Evolutionary conservation across 2,329 filamentous ascomycete genomes (phyloP).

Genomic region (Chaetomiaceae sp.): DNA sequence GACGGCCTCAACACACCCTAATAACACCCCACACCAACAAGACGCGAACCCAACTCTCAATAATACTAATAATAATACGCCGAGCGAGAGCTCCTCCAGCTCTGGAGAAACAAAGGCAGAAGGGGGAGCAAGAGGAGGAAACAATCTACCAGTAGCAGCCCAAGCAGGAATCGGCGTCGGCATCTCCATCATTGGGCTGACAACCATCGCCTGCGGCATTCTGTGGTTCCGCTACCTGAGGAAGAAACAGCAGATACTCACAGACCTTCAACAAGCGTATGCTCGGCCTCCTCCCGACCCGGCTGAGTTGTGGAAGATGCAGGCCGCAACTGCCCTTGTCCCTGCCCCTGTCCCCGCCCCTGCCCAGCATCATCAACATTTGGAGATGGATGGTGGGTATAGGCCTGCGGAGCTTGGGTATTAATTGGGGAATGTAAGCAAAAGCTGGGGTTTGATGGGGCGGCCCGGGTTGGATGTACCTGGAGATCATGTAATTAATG

Average conservation of each 20-base stretch:
- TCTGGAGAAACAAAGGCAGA: background rate
- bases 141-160: background rate
- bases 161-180: conserved; percentile 8
- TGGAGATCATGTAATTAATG: no score
- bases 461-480: no score
- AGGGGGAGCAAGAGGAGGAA: no score
- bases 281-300: background rate
- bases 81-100: background rate
- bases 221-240: conserved; percentile 1
- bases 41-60: no score
- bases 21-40: background rate
- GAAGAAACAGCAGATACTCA: background rate
- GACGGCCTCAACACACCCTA: background rate
- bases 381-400: background rate
- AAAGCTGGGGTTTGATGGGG: no score
- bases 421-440: no score
- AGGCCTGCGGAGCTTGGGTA: no score
- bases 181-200: background rate
- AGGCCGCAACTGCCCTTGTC: background rate
- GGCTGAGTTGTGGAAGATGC: background rate
- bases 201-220: background rate
- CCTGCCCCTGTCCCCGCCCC: no score
- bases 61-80: background rate
- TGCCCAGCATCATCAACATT: background rate
- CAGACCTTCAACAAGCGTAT: background rate